These are phyloP conservation scores for Boletus sp. DNA, from an alignment of 1,284 basidiomycete genomes.

Conservation along the genomic window DNA sequence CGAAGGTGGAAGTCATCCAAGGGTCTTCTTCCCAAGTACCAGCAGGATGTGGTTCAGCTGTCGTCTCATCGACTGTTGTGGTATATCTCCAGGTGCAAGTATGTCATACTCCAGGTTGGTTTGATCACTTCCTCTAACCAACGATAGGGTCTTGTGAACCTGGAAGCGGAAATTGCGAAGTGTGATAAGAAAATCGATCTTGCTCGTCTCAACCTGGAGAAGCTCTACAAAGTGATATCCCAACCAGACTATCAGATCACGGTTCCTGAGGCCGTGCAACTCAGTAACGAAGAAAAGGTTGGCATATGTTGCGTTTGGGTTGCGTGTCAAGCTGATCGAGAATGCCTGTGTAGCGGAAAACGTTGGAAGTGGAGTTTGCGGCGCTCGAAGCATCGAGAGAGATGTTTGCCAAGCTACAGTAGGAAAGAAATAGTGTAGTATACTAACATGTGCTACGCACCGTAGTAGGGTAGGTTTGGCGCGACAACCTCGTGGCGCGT, in stretches of 20 bases:
- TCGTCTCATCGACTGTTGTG: constrained; percentile 72
- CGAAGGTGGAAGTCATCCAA: constrained; percentile 60
- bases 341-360: constrained; percentile 46
- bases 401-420: constrained; percentile 46
- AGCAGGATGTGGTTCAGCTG: constrained; percentile 81
- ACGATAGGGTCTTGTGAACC: constrained; percentile 75
- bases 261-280: constrained; percentile 74
- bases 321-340: neutral
- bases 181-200: constrained; percentile 83
- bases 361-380: constrained; percentile 59
- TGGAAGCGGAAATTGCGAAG: constrained; percentile 81
- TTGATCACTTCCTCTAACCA: neutral
- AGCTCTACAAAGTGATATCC: constrained; percentile 70
- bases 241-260: constrained; percentile 76
- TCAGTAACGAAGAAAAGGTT: constrained; percentile 79
- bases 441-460: neutral
- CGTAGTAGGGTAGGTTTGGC: too few species aligned
- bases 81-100: constrained; percentile 85
- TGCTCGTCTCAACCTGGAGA: constrained; percentile 65
- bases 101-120: constrained; percentile 26
- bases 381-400: constrained; percentile 55
- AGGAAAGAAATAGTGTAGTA: neutral
- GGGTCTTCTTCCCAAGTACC: constrained; percentile 65
- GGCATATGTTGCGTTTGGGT: constrained; percentile 15
- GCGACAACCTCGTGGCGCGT: too few species aligned